Base-by-base conservation (phyloP, 768 basidiomycete species). In the Pisolithus sp. region DNA sequence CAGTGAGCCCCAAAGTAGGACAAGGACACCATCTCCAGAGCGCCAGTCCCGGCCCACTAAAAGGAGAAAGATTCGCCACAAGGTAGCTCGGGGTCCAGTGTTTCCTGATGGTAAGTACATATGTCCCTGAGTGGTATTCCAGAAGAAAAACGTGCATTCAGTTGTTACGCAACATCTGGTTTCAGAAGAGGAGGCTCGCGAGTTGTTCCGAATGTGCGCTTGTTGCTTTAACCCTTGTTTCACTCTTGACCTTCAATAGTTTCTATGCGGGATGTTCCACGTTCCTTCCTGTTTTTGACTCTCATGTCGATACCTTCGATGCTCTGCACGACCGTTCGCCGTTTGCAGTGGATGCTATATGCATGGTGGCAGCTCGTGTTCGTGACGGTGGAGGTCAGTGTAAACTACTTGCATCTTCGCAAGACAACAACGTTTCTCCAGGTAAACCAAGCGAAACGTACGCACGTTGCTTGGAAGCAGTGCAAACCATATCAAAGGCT, bases 201-300 rank as follows among this genome's bases (percentile, higher is more conserved):
- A 92, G 51, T 68, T 96, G 48, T 93, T 95, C 70, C 77, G 80
- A 62, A 86, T 94, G 91, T 93, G 53, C 21, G 23, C 42, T 26
- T 37, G 3, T 46, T 12, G 31, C 34, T 45, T 20, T 45, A 44
- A 41, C 31, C 20, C 26, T 30, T 42, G 31, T 59, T 53, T 40
- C 54, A 56, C 40, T 55, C 45, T 54, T 59, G 21, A 58, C 8
- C 1, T 41, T 47, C 54, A 46, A 12, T 55, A 95, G 93, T 65
- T 95, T 89, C 68, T 96, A 89, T 67, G 79, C 83, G 43, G 93
- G 93, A n/a, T 95, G 93, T 63, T 92, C 89, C 21, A 90, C 87
- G 17, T 93, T 92, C 66, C 69, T 93, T 37, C 89, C 94, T 41
- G 83, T 95, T 5, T 94, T 93, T 61, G 92, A 96, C 67, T 77